Percentiles rank a stretch among this genome's conserved stretches.
Evolutionary conservation across 1,284 basidiomycete genomes (phyloP).

Genomic region (Exobasidium rhododendri): DNA sequence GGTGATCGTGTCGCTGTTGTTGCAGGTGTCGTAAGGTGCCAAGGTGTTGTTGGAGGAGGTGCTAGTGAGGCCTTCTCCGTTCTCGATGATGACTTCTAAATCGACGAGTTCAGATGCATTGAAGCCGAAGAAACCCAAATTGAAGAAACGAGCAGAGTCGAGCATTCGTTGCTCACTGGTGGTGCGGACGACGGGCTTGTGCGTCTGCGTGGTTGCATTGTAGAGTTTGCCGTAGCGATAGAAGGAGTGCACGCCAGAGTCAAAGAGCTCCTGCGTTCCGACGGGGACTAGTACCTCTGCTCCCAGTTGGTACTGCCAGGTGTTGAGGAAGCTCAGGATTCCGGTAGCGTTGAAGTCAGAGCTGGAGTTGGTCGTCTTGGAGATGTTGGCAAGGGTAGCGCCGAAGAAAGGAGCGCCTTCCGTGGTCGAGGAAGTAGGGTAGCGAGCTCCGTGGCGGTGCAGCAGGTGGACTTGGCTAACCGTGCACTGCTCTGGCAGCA

Average conservation of each 20-base stretch:
- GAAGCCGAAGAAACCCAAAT: conserved; percentile 39
- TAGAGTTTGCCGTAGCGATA: conserved; percentile 19
- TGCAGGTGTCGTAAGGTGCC: conserved; percentile 68
- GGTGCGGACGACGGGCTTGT: conserved; percentile 47
- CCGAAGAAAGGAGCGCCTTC: conserved; percentile 37
- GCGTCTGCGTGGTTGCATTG: conserved; percentile 29
- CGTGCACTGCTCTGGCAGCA: conserved; percentile 26
- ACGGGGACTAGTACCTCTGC: conserved; percentile 46
- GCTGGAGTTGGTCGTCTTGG: conserved; percentile 18
- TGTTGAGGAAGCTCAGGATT: conserved; percentile 40
- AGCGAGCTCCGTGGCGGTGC: conserved; percentile 26
- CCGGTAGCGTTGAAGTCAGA: conserved; percentile 36
- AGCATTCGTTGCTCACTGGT: conserved; percentile 69
- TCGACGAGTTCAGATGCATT: conserved; percentile 40
- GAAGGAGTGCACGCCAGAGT: conserved; percentile 10
- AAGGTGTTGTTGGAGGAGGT: conserved; percentile 67
- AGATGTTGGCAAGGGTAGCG: conserved; percentile 24
- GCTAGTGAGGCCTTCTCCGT: conserved; percentile 58
- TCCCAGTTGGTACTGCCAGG: conserved; percentile 43
- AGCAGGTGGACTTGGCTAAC: conserved; percentile 36
- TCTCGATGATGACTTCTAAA: conserved; percentile 46
- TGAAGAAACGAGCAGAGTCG: conserved; percentile 73
- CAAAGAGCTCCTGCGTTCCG: conserved; percentile 41
- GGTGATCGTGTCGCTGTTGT: conserved; percentile 59
- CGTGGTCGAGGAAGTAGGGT: conserved; percentile 22